Conservation (phyloP, 1,139 yeast genomes). For the Debaryomyces nepalensis region DNA sequence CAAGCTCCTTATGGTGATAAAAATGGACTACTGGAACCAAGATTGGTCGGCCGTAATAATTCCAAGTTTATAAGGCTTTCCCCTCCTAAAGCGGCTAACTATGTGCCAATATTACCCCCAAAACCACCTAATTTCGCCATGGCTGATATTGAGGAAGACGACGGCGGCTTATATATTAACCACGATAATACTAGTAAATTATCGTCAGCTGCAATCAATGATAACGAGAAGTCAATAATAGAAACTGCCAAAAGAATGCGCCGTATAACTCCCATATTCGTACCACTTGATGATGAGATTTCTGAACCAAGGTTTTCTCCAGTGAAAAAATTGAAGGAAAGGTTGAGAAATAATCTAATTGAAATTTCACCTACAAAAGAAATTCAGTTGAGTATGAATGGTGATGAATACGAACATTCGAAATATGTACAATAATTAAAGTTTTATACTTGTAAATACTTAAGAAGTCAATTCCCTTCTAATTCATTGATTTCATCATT, state of each 20-base stretch:
- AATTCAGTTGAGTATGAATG: not conserved
- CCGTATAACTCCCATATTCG: conserved; percentile 43
- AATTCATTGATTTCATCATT: conserved; percentile 24
- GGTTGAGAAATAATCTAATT: conserved; percentile 18
- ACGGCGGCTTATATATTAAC: too few relatives aligned
- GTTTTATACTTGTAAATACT: not conserved
- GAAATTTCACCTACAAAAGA: conserved; percentile 10
- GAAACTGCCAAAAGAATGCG: conserved; percentile 45
- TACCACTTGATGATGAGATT: conserved; percentile 39
- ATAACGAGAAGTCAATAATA: conserved; percentile 28
- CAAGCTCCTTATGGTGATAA: not conserved
- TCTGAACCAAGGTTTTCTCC: conserved; percentile 41
- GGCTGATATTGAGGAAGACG: not conserved
- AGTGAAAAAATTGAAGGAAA: conserved; percentile 31
- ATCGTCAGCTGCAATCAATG: conserved; percentile 7
- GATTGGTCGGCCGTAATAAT: conserved; percentile 2
- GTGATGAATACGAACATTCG: not conserved
- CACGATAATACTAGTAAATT: not conserved
- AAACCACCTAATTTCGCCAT: conserved; percentile 34
- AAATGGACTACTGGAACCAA: conserved; percentile 1
- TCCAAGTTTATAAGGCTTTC: conserved; percentile 17
- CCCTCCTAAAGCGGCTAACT: conserved; percentile 18
- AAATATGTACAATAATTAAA: too few relatives aligned
- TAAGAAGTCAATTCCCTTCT: conserved; percentile 13
- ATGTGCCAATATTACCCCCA: conserved; percentile 30